Evolutionary conservation across 139 green algal genomes (phyloP).

Genomic region (Ulvella scutata): DNA sequence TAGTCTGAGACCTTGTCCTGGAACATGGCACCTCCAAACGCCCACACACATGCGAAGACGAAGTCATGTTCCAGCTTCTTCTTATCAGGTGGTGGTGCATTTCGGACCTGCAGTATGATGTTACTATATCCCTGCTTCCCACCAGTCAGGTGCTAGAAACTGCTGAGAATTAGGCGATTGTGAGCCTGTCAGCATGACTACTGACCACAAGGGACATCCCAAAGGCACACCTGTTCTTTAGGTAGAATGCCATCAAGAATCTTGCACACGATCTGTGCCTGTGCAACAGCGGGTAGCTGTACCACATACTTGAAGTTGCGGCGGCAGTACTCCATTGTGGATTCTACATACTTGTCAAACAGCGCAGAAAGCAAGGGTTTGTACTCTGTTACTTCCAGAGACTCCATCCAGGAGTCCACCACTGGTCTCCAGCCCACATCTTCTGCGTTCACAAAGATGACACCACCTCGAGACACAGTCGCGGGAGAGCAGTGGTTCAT

Average conservation of each 20-base stretch:
- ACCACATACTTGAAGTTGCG: conserved; percentile 72
- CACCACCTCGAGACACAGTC: conserved; percentile 78
- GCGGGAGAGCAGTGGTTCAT: conserved; percentile 80
- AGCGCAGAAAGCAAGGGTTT: conserved; percentile 57
- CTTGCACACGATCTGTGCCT: conserved; percentile 80
- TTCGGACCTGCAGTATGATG: conserved; percentile 13
- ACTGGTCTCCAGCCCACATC: conserved; percentile 79
- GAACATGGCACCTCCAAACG: conserved; percentile 76
- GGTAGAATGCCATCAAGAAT: conserved; percentile 81
- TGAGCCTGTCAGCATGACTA: background rate
- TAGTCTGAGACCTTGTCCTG: conserved; percentile 73
- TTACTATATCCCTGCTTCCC: background rate
- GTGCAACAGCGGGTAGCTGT: conserved; percentile 54
- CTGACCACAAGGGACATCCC: background rate
- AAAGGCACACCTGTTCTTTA: conserved; percentile 26
- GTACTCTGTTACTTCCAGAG: conserved; percentile 56
- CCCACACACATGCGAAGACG: conserved; percentile 83
- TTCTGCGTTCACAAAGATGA: conserved; percentile 77
- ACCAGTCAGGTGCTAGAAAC: too few relatives aligned
- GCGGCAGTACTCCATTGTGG: conserved; percentile 63
- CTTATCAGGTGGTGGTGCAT: conserved; percentile 48
- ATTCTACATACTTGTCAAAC: conserved; percentile 75
- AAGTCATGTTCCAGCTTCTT: conserved; percentile 82
- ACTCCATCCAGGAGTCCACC: conserved; percentile 67
- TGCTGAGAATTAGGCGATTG: too few relatives aligned